Evolutionary conservation across 2,329 filamentous ascomycete genomes (phyloP), one percentile per base, ranked within the genome.

Genomic region (Leptographium procerum): DNA sequence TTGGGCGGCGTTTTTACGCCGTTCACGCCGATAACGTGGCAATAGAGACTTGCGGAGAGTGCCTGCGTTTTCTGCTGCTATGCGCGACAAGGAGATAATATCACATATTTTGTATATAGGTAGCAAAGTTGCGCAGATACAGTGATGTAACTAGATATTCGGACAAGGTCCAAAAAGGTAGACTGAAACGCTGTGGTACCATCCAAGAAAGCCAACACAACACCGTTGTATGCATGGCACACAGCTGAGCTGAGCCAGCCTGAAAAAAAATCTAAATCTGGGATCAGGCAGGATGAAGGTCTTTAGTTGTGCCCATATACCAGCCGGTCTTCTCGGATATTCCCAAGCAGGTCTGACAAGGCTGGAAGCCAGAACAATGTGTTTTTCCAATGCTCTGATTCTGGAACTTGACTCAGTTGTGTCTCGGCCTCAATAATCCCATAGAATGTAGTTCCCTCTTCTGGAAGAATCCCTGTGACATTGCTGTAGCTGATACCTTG

Each of bases 341-440:
- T 22, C 26, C n/a, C 31, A 9, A 55, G n/a, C 26, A 57, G 6
- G 1, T 55, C 50, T 0, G 36, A 5, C 13, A 61, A 51, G 2
- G 53, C 8, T 5, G 61, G 61, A 31, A 61, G 51, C 60, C 61
- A 62, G 28, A 56, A 63, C 1, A 40, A 16, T 0, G 56, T 1
- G 5, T n/a, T 55, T 22, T 55, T 57, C 61, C 60, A 62, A 6
- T 16, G 4, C 5, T 56, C 55, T 4, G 9, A 7, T 14, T 9
- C 47, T 4, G 33, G 26, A 43, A 22, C 13, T n/a, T 43, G 40
- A 43, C 19, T 8, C 24, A 24, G 33, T 16, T 36, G 31, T 7
- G 5, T 13, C 22, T 57, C 55, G 5, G 22, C 8, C 22, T 43
- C 33, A 7, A 57, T 57, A 24, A 4, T 10, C 3, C 11, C 13